phyloP scores from a whole-genome alignment of 192 early-diverging fungal species.

The Coemansia sp. region DNA sequence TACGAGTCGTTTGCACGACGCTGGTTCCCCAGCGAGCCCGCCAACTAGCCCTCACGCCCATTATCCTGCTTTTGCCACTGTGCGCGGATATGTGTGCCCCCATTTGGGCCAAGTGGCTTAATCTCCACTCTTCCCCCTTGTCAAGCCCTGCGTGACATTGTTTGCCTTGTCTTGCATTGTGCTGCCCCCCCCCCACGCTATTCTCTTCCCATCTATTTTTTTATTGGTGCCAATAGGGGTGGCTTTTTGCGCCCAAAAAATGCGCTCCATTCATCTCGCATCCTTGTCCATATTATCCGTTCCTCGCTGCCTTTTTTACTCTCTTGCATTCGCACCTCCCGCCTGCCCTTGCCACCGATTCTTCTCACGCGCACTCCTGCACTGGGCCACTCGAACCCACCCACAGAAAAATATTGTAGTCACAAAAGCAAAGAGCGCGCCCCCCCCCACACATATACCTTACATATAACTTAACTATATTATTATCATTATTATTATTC shows the following conservation, averaged over 20 bases:
- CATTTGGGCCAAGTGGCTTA: not conserved
- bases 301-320: not conserved
- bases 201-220: not conserved
- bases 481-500: not conserved
- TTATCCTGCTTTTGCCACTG: not conserved
- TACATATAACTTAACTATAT: slow-evolving; percentile 8
- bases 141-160: not conserved
- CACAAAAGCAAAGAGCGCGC: not conserved
- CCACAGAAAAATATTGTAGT: not conserved
- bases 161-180: not conserved
- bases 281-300: slow-evolving; percentile 4
- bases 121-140: not conserved
- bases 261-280: not conserved
- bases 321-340: not conserved
- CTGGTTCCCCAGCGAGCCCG: slow-evolving; percentile 43
- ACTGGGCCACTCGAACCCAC: not conserved
- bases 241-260: not conserved
- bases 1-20: slow-evolving; percentile 48
- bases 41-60: not conserved
- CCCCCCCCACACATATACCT: not conserved
- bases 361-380: not conserved
- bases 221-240: not conserved
- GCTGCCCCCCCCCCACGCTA: not conserved
- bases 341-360: not conserved
- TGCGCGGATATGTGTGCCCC: not conserved